These are phyloP conservation scores for Neurospora sp. DNA, from an alignment of 2,329 filamentous ascomycete species.

Conservation along the genomic window DNA sequence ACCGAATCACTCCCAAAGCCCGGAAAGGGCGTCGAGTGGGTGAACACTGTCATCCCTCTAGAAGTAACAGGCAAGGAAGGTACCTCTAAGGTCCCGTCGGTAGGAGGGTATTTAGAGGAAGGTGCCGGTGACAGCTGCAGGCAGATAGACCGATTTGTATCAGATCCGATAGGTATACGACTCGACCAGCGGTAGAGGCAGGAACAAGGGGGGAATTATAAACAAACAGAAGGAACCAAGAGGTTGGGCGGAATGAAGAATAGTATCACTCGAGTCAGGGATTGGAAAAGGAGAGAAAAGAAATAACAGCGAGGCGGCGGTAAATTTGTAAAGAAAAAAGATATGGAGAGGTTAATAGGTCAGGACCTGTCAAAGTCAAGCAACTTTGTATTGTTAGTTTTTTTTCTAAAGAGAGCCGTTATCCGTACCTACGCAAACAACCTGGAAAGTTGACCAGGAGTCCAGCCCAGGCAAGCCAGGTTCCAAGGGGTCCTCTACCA, in stretches of 20 bases:
- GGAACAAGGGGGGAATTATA: not conserved
- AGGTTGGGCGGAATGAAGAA: not conserved
- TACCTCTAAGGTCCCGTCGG: not conserved
- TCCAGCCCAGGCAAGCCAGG: not conserved
- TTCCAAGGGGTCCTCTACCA: not conserved
- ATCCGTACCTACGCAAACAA: not conserved
- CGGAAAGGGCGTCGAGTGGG: slow-evolving; percentile 24
- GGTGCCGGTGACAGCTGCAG: not conserved
- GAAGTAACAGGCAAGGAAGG: not conserved
- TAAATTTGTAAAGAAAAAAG: not conserved
- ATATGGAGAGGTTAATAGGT: not conserved
- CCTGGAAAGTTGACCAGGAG: not conserved
- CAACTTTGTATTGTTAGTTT: not conserved
- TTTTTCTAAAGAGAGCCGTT: not conserved
- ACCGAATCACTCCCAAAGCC: slow-evolving; percentile 19
- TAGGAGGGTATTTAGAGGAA: not conserved
- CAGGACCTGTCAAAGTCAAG: not conserved
- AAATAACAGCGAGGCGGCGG: not conserved
- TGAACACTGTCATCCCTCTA: slow-evolving; percentile 20
- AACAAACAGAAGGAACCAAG: not conserved
- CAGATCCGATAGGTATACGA: not conserved
- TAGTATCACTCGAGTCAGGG: not conserved
- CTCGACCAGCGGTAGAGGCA: not conserved
- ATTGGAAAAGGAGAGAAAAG: not conserved
- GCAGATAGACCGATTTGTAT: not conserved